These are phyloP conservation scores for Citeromyces nyonsensis DNA, from an alignment of 805 yeast species.

Conservation along the genomic window DNA sequence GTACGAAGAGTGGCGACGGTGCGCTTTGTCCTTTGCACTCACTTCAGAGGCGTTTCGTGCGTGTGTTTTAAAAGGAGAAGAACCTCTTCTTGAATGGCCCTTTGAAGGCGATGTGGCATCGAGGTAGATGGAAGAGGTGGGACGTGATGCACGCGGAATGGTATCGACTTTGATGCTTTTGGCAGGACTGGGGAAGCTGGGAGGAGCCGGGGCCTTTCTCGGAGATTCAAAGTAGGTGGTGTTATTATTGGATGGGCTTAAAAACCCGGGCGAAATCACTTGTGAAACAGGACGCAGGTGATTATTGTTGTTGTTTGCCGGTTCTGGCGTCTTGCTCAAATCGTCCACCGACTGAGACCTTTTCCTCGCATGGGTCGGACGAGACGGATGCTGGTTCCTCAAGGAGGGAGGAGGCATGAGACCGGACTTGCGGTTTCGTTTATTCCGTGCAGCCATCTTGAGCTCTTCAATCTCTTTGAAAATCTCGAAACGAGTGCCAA, in stretches of 20 bases:
- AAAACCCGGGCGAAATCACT: slow-evolving; percentile 2
- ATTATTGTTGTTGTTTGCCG: slow-evolving; percentile 1
- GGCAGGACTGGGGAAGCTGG: slow-evolving; percentile 9
- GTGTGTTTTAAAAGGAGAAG: slow-evolving; percentile 8
- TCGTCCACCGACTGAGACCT: slow-evolving; percentile 37
- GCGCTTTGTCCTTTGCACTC: slow-evolving; percentile 18
- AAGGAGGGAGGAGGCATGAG: slow-evolving; percentile 26
- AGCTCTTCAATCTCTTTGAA: slow-evolving; percentile 76
- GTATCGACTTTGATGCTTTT: too few species aligned
- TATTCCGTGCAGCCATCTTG: slow-evolving; percentile 14
- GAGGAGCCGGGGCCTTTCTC: slow-evolving; percentile 63
- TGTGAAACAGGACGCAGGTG: too few species aligned
- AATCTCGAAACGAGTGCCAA: slow-evolving; percentile 91
- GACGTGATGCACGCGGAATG: too few species aligned
- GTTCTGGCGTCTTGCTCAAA: slow-evolving; percentile 5
- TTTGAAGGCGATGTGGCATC: slow-evolving; percentile 17
- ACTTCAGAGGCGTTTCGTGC: slow-evolving; percentile 25
- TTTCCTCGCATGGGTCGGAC: slow-evolving; percentile 23
- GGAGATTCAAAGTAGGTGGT: slow-evolving; percentile 34
- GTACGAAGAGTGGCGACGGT: slow-evolving; percentile 47
- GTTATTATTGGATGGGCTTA: slow-evolving; percentile 9
- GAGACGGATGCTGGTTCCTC: slow-evolving; percentile 1
- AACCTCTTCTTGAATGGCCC: slow-evolving; percentile 2
- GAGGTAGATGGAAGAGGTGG: slow-evolving; percentile 26
- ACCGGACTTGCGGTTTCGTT: slow-evolving; percentile 4